Evolutionary conservation across 2,329 filamentous ascomycete genomes (phyloP), one percentile per base, ranked within the genome.

Genomic region (Talaromyces sp.): DNA sequence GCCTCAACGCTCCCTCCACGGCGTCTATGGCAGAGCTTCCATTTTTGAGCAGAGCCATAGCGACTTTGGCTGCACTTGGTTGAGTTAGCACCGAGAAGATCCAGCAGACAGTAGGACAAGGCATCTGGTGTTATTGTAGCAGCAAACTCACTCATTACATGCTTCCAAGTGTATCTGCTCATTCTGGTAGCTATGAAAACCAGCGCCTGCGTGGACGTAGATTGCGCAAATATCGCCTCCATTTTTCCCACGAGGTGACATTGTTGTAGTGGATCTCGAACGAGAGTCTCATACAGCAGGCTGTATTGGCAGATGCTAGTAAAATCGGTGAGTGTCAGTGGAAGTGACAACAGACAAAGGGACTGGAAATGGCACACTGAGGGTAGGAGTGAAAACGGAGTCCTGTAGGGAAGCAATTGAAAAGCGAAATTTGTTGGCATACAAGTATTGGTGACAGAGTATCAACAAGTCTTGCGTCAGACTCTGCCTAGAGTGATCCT

Each of bases 201-300:
- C 95, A 17, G 95, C 95, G 36, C 95, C 95, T 42, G 93, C 95
- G 75, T 99, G 95, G 52, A 99, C 88, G 74, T 96, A 98, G 58
- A 99, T 93, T 62, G 92, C 92, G 61, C 86, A 86, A 10, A 86
- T 77, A 65, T 84, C 79, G 30, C 75, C 73, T 51, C 70, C 69
- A 65, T 79, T 75, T 54, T 71, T 63, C 17, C 30, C 55, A 42
- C 47, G 47, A 64, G 66, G 69, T 73, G 77, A 78, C 54, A 51
- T 68, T 25, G 15, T 53, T 55, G 32, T 42, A 19, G 30, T 13
- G 22, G 27, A 19, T 10, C 32, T 30, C 30, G 27, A 58, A 28
- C 13, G 25, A n/a, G n/a, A 44, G 19, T 47, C 36, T 58, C 22
- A 36, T 56, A 15, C 54, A 56, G 30, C 19, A 32, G 36, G 19